Conservation (phyloP, 305 asterid genomes). For the Solanum hybrid region DNA sequence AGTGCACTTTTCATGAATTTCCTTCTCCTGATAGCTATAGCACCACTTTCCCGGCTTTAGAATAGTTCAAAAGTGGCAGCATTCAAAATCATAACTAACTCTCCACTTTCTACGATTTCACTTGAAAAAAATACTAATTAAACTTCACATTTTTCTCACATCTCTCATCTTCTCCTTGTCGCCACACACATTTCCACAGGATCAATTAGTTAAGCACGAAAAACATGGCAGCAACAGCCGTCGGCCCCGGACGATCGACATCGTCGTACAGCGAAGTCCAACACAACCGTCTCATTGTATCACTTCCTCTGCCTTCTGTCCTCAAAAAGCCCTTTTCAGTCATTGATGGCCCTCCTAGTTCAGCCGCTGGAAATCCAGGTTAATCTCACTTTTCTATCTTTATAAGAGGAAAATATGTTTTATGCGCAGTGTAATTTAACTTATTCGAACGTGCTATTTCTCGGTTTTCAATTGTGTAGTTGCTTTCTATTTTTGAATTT, state of each 20-base stretch:
- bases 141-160: neutral
- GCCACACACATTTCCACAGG: neutral
- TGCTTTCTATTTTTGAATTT: neutral
- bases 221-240: neutral
- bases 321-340: slow-evolving; percentile 35
- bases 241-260: slow-evolving; percentile 25
- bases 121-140: neutral
- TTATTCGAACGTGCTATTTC: neutral
- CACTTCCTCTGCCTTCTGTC: slow-evolving; percentile 47
- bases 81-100: slow-evolving; percentile 1
- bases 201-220: neutral
- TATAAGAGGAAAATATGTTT: neutral
- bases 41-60: neutral
- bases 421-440: no score
- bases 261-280: slow-evolving; percentile 44
- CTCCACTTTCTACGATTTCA: neutral
- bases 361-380: slow-evolving; percentile 64
- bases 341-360: slow-evolving; percentile 44
- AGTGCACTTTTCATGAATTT: neutral
- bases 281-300: slow-evolving; percentile 34
- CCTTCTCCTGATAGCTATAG: neutral
- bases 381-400: neutral
- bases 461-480: neutral
- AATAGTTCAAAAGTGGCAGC: neutral
- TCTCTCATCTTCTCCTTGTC: neutral